Base-by-base conservation (phyloP, 257 asterid genomes). In the Thymus quinquecostatus region DNA sequence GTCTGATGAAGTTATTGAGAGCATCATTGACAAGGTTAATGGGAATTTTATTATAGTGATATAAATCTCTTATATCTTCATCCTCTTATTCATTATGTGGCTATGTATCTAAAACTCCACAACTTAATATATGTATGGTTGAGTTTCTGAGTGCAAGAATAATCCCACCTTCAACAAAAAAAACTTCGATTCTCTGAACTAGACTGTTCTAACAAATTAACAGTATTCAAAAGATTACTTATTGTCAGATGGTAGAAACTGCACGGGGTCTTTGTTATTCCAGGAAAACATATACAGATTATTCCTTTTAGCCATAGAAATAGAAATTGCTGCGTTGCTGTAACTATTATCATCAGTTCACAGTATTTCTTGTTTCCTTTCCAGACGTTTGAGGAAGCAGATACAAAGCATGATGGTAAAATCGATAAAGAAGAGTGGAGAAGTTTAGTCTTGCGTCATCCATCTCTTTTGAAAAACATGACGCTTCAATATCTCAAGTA, bases 351-450 rank as follows among this genome's bases (percentile, higher is more conserved):
- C n/a, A 43, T 66, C 30, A 54, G 38, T 29, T 48, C 11, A 49
- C 63, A 30, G 38, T 69, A 6, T 61, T 40, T 43, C 69, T 71
- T 38, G 48, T 43, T 71, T 73, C 68, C 68, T n/a, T 79, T 21
- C 21, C 87, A 92, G 98, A 92, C 97, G 13, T 92, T 92, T 69
- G 97, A 92, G 82, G 98, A 92, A 85, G 98, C 97, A 0, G 98
- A 92, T 73, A 92, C 98, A 4, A 92, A 92, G 85, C 98, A 92
- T 56, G 98, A 92, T 12, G 97, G 98, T 50, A 92, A 82, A 81
- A 92, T 92, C 38, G 98, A 92, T 57, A 92, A 90, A 81, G 98
- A 92, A 74, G 98, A 92, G 69, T 92, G 98, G 98, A 85, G 97
- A 79, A 92, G 70, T 77, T 86, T 92, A 49, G 98, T 92, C 30